Conservation (phyloP, 192 early-diverging fungal species). For the Coemansia sp. region DNA sequence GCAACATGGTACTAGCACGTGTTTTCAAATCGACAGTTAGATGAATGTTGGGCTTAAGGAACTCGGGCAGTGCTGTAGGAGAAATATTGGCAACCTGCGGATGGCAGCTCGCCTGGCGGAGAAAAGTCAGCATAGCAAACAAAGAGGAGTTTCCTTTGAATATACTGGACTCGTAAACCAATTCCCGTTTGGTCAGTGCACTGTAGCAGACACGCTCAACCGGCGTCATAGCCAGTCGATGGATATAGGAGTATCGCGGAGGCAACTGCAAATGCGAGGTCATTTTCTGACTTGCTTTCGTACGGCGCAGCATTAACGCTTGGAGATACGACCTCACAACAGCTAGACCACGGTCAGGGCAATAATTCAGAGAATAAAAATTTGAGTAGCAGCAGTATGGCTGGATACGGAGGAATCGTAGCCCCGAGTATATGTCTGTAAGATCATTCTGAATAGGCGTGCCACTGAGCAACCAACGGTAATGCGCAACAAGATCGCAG, state of each 20-base stretch:
- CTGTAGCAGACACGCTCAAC: slow-evolving; percentile 45
- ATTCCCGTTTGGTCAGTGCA: slow-evolving; percentile 21
- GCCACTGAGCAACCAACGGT: slow-evolving; percentile 70
- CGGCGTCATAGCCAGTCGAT: slow-evolving; percentile 35
- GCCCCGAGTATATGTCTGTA: slow-evolving; percentile 68
- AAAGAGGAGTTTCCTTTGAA: too few relatives aligned
- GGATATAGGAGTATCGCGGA: slow-evolving; percentile 21
- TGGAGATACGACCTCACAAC: slow-evolving; percentile 54
- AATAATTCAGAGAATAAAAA: slow-evolving; percentile 56
- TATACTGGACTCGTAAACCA: too few relatives aligned
- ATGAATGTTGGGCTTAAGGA: not conserved
- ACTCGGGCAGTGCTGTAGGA: not conserved
- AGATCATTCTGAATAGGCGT: slow-evolving; percentile 69
- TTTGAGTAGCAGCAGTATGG: slow-evolving; percentile 55
- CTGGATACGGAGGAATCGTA: slow-evolving; percentile 67
- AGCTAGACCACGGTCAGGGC: slow-evolving; percentile 41
- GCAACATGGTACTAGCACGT: not conserved
- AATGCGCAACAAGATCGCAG: slow-evolving; percentile 41
- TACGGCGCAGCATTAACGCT: slow-evolving; percentile 66
- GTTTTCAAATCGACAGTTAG: not conserved
- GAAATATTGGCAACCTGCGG: not conserved
- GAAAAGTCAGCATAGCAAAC: slow-evolving; percentile 18
- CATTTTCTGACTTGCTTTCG: slow-evolving; percentile 67
- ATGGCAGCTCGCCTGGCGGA: slow-evolving; percentile 1
- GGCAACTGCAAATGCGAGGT: slow-evolving; percentile 63